Conservation (phyloP, 2,329 filamentous ascomycete species). For the Pseudogymnoascus sp. region DNA sequence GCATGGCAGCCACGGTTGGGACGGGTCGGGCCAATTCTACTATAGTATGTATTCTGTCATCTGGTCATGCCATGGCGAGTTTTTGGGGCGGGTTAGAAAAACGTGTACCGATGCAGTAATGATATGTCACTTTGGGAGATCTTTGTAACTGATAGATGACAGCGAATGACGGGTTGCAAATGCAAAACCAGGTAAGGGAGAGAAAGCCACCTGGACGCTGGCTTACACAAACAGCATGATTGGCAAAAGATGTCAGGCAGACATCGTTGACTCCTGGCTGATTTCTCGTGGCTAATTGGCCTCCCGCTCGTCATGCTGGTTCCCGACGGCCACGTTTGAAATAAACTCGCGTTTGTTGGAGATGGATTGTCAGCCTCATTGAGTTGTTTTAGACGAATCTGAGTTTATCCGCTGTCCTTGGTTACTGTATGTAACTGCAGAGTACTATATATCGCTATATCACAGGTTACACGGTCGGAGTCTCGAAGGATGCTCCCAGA, state of each 20-base stretch:
- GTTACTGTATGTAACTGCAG: not conserved
- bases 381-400: not conserved
- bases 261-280: not conserved
- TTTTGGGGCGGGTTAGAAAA: not conserved
- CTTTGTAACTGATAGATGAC: not conserved
- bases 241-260: not conserved
- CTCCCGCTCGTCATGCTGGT: not conserved
- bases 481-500: not conserved
- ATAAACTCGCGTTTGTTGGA: not conserved
- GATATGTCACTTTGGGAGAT: not conserved
- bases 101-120: constrained; percentile 1
- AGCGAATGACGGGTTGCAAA: not conserved
- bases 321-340: not conserved
- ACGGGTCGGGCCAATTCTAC: not conserved
- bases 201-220: not conserved
- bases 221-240: not conserved
- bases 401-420: not conserved
- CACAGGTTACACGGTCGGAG: not conserved
- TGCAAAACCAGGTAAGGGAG: not conserved
- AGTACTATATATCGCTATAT: not conserved
- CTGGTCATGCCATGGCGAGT: not conserved
- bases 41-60: not conserved
- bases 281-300: not conserved
- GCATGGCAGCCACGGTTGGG: not conserved
- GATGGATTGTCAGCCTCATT: not conserved